Base-by-base conservation (phyloP, 345 rosid genomes). In the Jatropha curcas region DNA sequence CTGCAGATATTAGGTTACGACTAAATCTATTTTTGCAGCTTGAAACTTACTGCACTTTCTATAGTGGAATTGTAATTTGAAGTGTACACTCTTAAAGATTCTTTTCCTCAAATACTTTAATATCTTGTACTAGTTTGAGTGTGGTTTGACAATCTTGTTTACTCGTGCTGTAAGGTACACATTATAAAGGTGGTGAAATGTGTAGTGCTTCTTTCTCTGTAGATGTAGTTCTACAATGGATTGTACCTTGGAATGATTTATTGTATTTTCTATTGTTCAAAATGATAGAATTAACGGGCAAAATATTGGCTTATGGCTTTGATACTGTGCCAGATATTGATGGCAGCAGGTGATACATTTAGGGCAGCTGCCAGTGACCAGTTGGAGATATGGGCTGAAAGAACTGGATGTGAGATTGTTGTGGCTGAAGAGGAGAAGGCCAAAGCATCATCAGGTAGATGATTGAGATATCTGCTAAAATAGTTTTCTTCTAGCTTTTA, bases 281-380 rank as follows among this genome's bases (percentile, higher is more conserved):
- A 9, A 13, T 41, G 13, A 7, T 41, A 9, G 13, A 13, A 10
- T 13, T 0, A 41, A 41, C 14, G n/a, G n/a, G n/a, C n/a, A n/a
- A n/a, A n/a, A 39, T 39, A 16, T 48, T 60, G 34, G 53, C 82
- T 87, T 56, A 72, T 76, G 73, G 25, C 45, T 60, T 73, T 78
- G 80, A 77, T 75, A 73, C 67, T 78, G 74, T 83, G 61, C 70
- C 83, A 92, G 99, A 84, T 92, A 81, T 81, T 95, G 77, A 80
- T 92, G 88, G 99, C 98, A 37, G 99, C 99, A 72, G 99, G 99
- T 24, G 99, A 95, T 82, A 95, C 99, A 55, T 95, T 90, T 81
- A 89, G 99, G 80, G 98, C 99, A 75, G 99, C 99, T 76, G 92
- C 97, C 63, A 92, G 92, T 77, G 98, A 95, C 80, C 97, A 92